phyloP scores from a whole-genome alignment of 345 rosid species.

The Corymbia maculata region DNA sequence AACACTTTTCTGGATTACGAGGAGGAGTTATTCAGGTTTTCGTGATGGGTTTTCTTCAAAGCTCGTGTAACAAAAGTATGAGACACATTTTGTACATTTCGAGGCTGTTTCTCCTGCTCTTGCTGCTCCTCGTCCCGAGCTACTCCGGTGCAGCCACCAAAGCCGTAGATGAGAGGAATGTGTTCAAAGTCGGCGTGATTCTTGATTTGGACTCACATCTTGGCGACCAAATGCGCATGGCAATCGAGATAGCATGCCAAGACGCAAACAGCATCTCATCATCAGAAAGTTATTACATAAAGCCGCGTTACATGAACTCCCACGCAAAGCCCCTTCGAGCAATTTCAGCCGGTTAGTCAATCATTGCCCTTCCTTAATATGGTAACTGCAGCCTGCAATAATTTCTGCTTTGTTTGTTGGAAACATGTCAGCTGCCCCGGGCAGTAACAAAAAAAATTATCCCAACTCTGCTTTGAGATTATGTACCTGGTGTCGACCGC shows the following conservation, averaged over 20 bases:
- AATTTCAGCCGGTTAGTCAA: background rate
- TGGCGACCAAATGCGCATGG: slow-evolving; percentile 21
- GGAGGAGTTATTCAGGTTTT: background rate
- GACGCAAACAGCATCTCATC: slow-evolving; percentile 2
- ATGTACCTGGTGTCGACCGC: background rate
- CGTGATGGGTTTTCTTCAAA: background rate
- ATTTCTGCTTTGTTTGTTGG: background rate
- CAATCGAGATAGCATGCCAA: slow-evolving; percentile 32
- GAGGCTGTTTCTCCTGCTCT: background rate
- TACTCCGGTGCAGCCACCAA: background rate
- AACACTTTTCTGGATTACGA: background rate
- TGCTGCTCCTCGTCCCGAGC: background rate
- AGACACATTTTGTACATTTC: background rate
- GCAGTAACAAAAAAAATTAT: background rate
- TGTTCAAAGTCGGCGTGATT: slow-evolving; percentile 21
- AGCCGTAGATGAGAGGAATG: background rate
- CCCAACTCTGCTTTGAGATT: background rate
- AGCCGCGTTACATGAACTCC: background rate
- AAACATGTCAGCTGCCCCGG: background rate
- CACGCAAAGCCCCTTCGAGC: background rate
- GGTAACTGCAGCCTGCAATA: background rate
- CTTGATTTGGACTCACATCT: slow-evolving; percentile 13
- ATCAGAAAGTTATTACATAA: background rate
- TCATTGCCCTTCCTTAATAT: background rate
- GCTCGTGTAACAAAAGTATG: background rate